These are phyloP conservation scores for Schizophyllum commune DNA, from an alignment of 1,284 basidiomycete genomes.

Conservation along the genomic window DNA sequence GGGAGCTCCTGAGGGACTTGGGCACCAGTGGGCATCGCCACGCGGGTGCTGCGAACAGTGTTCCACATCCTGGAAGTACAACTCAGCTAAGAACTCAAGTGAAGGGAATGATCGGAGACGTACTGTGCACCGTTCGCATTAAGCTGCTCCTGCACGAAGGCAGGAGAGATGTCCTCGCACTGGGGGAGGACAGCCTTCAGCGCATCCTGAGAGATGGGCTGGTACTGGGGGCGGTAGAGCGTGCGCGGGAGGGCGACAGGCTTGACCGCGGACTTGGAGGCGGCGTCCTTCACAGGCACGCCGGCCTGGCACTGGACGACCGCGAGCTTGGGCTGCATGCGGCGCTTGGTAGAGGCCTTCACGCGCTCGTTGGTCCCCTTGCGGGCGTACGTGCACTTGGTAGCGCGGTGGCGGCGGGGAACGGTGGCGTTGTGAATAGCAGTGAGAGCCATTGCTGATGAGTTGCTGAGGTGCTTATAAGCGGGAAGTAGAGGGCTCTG, in stretches of 20 bases:
- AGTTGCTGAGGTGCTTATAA: not conserved
- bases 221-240: slow-evolving; percentile 44
- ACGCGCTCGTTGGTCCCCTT: not conserved
- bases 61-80: slow-evolving; percentile 11
- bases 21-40: slow-evolving; percentile 27
- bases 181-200: slow-evolving; percentile 49
- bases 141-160: slow-evolving; percentile 51
- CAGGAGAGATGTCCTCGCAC: slow-evolving; percentile 45
- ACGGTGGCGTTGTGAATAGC: not conserved
- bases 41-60: slow-evolving; percentile 21
- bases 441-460: not conserved
- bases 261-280: not conserved
- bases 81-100: slow-evolving; percentile 3
- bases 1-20: slow-evolving; percentile 40
- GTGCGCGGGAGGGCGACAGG: slow-evolving; percentile 38
- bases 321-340: not conserved
- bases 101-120: slow-evolving; percentile 19
- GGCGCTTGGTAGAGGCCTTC: not conserved
- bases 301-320: not conserved
- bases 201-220: slow-evolving; percentile 43
- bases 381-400: not conserved
- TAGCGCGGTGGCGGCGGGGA: too few species aligned
- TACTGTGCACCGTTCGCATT: slow-evolving; percentile 38
- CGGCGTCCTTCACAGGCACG: not conserved
- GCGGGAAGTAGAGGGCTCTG: not conserved